Evolutionary conservation across 805 yeast genomes (phyloP).

Genomic region (Candida tibetensis): DNA sequence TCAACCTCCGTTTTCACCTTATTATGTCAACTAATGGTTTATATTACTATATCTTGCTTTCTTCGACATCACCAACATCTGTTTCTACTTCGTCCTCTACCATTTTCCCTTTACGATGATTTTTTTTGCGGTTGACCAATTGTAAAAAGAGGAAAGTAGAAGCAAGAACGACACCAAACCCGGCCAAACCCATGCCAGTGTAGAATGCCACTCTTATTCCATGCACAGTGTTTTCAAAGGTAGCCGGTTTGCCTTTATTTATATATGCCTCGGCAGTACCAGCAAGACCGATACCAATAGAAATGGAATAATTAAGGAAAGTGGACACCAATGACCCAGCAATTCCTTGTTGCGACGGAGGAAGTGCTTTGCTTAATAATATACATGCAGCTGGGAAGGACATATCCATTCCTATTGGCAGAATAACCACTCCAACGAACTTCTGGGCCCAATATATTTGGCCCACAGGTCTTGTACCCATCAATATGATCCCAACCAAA

Average conservation of each 20-base stretch:
- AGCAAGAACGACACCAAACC: slow-evolving; percentile 24
- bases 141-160: slow-evolving; percentile 15
- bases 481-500: slow-evolving; percentile 11
- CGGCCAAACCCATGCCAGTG: slow-evolving; percentile 36
- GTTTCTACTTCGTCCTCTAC: neutral
- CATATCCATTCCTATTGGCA: slow-evolving; percentile 19
- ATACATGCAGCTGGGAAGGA: slow-evolving; percentile 18
- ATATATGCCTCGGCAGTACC: slow-evolving; percentile 32
- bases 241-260: slow-evolving; percentile 15
- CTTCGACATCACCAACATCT: no score
- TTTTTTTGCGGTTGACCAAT: neutral
- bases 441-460: slow-evolving; percentile 19
- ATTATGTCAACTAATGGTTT: no score
- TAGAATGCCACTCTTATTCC: slow-evolving; percentile 27
- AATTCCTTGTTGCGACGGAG: slow-evolving; percentile 15
- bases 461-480: slow-evolving; percentile 17
- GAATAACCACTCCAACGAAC: slow-evolving; percentile 12
- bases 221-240: slow-evolving; percentile 15
- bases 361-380: slow-evolving; percentile 12
- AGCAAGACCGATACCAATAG: slow-evolving; percentile 35
- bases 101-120: neutral
- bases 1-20: no score
- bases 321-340: slow-evolving; percentile 18
- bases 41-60: no score
- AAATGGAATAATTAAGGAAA: slow-evolving; percentile 20